Percentiles rank a stretch among this genome's conserved stretches.
phyloP scores from a whole-genome alignment of 1,284 basidiomycete genomes.

The Fomitopsis palustris region DNA sequence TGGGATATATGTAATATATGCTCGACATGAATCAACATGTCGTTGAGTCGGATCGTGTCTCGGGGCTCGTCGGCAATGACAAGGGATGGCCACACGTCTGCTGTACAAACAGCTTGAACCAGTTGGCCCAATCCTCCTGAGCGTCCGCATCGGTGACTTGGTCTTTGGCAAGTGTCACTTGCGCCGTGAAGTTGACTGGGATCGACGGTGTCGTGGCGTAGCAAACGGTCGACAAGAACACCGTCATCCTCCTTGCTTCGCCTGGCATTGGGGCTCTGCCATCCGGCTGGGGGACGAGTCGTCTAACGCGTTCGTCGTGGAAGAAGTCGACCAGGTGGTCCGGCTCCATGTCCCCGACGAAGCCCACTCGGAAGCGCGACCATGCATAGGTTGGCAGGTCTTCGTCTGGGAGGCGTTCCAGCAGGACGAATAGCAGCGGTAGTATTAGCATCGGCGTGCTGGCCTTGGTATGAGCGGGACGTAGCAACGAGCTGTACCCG shows the following conservation, averaged over 20 bases:
- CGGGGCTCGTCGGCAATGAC: neutral
- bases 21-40: neutral
- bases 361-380: neutral
- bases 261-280: neutral
- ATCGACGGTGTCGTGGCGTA: neutral
- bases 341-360: neutral
- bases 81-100: neutral
- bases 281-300: neutral
- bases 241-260: neutral
- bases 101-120: neutral
- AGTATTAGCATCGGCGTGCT: neutral
- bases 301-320: neutral
- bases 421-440: neutral
- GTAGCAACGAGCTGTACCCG: neutral
- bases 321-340: slow-evolving; percentile 1
- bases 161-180: neutral
- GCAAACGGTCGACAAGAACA: neutral
- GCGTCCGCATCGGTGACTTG: neutral
- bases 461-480: neutral
- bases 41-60: neutral
- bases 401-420: neutral
- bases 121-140: neutral
- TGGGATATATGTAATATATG: slow-evolving; percentile 1
- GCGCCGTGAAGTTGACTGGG: neutral
- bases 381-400: neutral